phyloP scores from a whole-genome alignment of 208 protist genomes.

The Vickermania spadyakhi region DNA sequence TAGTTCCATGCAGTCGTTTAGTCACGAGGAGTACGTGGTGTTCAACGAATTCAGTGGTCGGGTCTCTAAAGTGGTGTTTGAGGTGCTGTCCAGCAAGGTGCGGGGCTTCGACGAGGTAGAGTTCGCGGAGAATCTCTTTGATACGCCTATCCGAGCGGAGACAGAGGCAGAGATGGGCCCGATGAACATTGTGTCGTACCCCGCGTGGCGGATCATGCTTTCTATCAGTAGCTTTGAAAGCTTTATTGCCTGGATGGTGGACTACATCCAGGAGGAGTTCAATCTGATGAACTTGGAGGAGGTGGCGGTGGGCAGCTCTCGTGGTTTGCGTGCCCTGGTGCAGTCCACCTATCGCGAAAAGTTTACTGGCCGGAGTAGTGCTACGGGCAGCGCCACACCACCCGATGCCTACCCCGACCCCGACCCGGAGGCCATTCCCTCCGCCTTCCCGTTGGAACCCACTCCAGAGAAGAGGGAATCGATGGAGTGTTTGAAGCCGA shows the following conservation, averaged over 20 bases:
- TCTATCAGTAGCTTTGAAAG: constrained; percentile 71
- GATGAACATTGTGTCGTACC: constrained; percentile 61
- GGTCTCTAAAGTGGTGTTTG: constrained; percentile 38
- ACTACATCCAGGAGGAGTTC: constrained; percentile 81
- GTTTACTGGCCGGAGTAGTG: too few relatives aligned
- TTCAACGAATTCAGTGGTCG: constrained; percentile 50
- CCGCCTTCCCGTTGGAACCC: too few relatives aligned
- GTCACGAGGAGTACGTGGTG: constrained; percentile 54
- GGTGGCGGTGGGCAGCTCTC: constrained; percentile 44
- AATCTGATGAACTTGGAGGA: constrained; percentile 18
- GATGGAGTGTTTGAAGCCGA: too few relatives aligned
- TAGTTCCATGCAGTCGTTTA: constrained; percentile 24
- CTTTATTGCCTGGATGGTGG: constrained; percentile 76
- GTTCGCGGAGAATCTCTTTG: constrained; percentile 68
- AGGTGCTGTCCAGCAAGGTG: constrained; percentile 35
- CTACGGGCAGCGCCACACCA: too few relatives aligned
- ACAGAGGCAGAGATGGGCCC: not conserved
- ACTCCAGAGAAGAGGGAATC: too few relatives aligned
- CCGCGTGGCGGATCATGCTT: constrained; percentile 64
- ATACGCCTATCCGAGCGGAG: constrained; percentile 25
- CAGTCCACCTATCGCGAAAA: constrained; percentile 35
- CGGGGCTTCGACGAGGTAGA: constrained; percentile 60
- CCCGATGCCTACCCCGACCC: too few relatives aligned
- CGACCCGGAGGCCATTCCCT: too few relatives aligned
- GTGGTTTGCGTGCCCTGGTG: constrained; percentile 61